These are phyloP conservation scores for Puccinia brachypodii DNA, from an alignment of 1,284 basidiomycete species.

Conservation along the genomic window DNA sequence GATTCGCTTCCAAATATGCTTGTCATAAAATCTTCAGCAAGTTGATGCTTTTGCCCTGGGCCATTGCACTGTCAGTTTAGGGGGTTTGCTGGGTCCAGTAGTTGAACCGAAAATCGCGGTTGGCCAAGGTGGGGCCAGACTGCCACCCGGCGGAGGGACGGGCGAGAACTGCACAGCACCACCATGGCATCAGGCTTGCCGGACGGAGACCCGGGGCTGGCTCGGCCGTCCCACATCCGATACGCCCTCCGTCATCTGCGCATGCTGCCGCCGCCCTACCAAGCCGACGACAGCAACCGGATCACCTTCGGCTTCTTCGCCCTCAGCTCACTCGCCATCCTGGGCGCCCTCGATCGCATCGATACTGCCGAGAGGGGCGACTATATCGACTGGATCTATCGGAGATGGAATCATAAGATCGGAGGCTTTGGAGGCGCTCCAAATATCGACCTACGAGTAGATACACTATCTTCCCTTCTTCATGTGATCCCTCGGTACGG, in stretches of 20 bases:
- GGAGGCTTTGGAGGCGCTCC: slow-evolving; percentile 76
- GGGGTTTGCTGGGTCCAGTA: no score
- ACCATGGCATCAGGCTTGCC: neutral
- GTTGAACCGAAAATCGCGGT: no score
- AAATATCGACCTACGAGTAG: slow-evolving; percentile 58
- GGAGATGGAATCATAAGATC: slow-evolving; percentile 65
- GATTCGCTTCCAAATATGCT: no score
- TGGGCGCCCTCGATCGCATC: slow-evolving; percentile 64
- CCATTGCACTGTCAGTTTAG: no score
- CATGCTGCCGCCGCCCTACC: slow-evolving; percentile 39
- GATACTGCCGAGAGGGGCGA: slow-evolving; percentile 62
- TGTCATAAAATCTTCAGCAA: no score
- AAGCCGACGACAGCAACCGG: slow-evolving; percentile 59
- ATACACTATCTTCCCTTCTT: neutral
- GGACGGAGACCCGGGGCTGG: neutral
- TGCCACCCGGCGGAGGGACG: no score
- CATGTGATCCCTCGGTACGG: slow-evolving; percentile 34
- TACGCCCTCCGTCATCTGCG: slow-evolving; percentile 37
- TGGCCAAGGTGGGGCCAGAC: no score
- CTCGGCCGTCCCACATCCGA: slow-evolving; percentile 34
- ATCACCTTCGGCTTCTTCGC: slow-evolving; percentile 82
- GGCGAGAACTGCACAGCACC: no score
- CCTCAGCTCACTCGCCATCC: slow-evolving; percentile 72
- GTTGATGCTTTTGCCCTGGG: no score
- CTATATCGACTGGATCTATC: slow-evolving; percentile 85